These are phyloP conservation scores for Stropharia rugosoannulata DNA, from an alignment of 768 basidiomycete genomes.

Conservation along the genomic window DNA sequence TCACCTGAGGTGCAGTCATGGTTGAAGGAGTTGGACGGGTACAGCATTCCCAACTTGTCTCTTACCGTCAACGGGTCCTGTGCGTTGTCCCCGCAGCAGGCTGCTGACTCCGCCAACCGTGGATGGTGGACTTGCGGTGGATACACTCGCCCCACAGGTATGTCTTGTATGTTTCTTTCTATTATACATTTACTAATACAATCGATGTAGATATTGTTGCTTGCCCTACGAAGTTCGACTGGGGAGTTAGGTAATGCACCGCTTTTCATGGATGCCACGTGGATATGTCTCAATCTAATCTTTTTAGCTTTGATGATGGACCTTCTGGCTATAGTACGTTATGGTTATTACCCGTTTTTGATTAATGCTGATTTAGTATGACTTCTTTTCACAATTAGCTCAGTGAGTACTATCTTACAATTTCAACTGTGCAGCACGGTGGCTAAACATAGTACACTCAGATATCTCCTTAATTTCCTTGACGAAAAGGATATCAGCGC, in stretches of 20 bases:
- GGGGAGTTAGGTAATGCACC: conserved; percentile 62
- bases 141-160: conserved; percentile 51
- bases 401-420: conserved; percentile 36
- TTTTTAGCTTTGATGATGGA: conserved; percentile 77
- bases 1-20: conserved; percentile 64
- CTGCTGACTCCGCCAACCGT: conserved; percentile 49
- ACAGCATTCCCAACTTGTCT: conserved; percentile 59
- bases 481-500: conserved; percentile 59
- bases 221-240: conserved; percentile 68
- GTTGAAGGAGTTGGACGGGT: conserved; percentile 75
- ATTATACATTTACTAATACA: not conserved
- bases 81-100: conserved; percentile 49
- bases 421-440: not conserved
- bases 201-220: conserved; percentile 50
- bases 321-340: conserved; percentile 78
- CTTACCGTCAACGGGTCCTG: conserved; percentile 66
- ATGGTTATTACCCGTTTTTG: not conserved
- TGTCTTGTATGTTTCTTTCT: not conserved
- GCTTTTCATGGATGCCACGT: not conserved
- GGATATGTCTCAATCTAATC: conserved; percentile 2
- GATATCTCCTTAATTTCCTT: conserved; percentile 75
- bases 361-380: conserved; percentile 6
- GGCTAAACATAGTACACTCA: conserved; percentile 10
- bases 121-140: conserved; percentile 95
- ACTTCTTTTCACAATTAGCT: conserved; percentile 31